phyloP scores from a whole-genome alignment of 495 filamentous ascomycete species.

The Astrothelium subdiscretum region DNA sequence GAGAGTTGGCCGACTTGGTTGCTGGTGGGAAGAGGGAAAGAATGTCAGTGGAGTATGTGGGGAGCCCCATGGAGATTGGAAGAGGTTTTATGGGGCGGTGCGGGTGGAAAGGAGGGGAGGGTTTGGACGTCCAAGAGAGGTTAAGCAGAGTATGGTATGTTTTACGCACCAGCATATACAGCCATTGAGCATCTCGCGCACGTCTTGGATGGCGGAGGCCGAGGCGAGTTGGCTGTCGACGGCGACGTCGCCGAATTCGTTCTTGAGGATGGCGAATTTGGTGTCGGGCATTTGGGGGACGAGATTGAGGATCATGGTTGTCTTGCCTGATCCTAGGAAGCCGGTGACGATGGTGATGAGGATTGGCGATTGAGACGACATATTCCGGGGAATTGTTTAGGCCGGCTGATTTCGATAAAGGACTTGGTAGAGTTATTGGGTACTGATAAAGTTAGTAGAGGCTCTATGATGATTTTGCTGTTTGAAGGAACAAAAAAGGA shows the following conservation, averaged over 20 bases:
- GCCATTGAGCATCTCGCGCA: constrained; percentile 83
- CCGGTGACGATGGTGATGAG: constrained; percentile 92
- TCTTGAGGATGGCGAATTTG: constrained; percentile 88
- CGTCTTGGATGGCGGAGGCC: constrained; percentile 70
- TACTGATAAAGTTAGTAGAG: too few relatives aligned
- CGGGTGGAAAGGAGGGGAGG: neutral
- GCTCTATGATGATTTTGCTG: too few relatives aligned
- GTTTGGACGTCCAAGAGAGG: too few relatives aligned
- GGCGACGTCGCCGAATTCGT: constrained; percentile 92
- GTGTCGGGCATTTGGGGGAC: constrained; percentile 70
- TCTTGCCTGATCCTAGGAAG: constrained; percentile 90
- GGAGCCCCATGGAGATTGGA: too few relatives aligned
- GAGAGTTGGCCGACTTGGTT: constrained; percentile 87
- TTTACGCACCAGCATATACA: constrained; percentile 82
- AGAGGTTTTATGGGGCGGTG: neutral
- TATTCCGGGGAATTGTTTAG: neutral
- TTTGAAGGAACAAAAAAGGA: too few relatives aligned
- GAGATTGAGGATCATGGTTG: constrained; percentile 80
- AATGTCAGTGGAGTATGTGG: too few relatives aligned
- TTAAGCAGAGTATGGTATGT: too few relatives aligned
- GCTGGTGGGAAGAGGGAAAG: too few relatives aligned
- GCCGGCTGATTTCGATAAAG: neutral
- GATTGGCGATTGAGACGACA: constrained; percentile 39
- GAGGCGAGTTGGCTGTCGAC: constrained; percentile 84
- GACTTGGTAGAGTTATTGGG: too few relatives aligned